Base-by-base conservation (phyloP, 1,284 basidiomycete species). In the Rhodotorula sp. region DNA sequence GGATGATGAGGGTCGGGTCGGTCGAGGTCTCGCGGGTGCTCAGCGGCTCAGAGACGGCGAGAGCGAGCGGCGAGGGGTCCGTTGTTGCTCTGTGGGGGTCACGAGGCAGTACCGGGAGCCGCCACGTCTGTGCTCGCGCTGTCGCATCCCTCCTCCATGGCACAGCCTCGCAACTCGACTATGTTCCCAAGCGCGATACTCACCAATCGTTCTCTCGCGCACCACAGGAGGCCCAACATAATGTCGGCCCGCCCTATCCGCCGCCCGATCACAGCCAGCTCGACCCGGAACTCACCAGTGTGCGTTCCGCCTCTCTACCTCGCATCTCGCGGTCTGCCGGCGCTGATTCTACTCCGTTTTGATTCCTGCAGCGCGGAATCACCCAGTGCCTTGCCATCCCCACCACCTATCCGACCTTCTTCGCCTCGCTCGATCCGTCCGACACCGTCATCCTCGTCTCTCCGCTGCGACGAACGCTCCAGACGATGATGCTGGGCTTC, bases 401-500 rank as follows among this genome's bases (percentile, higher is more conserved):
- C 0, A 67, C 56, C 7, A 62, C 53, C 13, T 74, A 76, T 59
- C 58, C 72, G 3, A 64, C n/a, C 42, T 71, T 76, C 41, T 76
- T 72, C 64, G 25, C 60, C 8, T 69, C 69, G 16, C 66, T 76
- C 41, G 48, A 57, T 25, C 57, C 68, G 5, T 45, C 52, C 19
- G 56, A 67, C 25, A 70, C 72, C 23, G 45, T 74, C n/a, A 63
- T 76, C 53, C 45, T 74, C 54, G 60, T 61, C 48, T 68, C 66
- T 1, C 74, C 74, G 7, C 61, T 76, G 3, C 65, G 70, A 9
- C 62, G 74, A 8, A 74, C 72, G 13, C 54, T 76, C 8, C 74
- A 76, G 44, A 76, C 74, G 9, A 68, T 67, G 19, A 57, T 76
- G 25, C 54, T 70, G 42, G 74, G 66, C 4, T 76, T 76, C 66